phyloP scores from a whole-genome alignment of 345 rosid genomes.

The Durio zibethinus region DNA sequence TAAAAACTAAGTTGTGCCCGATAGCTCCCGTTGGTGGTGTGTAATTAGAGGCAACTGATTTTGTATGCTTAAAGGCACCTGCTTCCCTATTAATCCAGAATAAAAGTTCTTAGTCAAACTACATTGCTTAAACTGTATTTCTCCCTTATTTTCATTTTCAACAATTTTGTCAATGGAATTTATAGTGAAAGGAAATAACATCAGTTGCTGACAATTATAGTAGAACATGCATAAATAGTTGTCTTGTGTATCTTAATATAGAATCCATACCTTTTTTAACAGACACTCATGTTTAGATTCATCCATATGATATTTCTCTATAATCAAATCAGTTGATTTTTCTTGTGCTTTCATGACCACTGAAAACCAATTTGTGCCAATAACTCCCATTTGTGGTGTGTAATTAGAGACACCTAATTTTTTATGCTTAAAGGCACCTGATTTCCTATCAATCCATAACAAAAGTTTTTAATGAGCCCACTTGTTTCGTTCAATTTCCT shows the following conservation, averaged over 20 bases:
- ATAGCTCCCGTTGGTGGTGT: constrained; percentile 10
- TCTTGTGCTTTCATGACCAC: constrained; percentile 30
- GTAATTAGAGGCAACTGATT: constrained; percentile 25
- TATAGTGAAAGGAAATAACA: neutral
- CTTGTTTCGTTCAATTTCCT: too few species aligned
- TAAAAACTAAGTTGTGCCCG: constrained; percentile 18
- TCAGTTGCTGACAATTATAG: neutral
- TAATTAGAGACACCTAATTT: constrained; percentile 30
- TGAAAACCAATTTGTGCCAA: constrained; percentile 18
- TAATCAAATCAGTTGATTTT: constrained; percentile 15
- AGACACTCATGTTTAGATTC: constrained; percentile 4
- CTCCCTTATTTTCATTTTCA: neutral
- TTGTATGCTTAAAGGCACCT: too few species aligned
- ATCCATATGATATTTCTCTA: constrained; percentile 22
- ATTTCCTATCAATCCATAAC: too few species aligned
- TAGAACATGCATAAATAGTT: too few species aligned
- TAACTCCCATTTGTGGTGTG: constrained; percentile 7
- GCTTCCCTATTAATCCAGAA: too few species aligned
- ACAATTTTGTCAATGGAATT: neutral
- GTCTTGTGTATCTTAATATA: too few species aligned
- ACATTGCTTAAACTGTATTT: neutral
- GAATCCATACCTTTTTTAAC: constrained; percentile 30
- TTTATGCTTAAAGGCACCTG: too few species aligned
- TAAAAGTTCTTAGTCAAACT: neutral
- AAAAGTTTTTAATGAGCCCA: too few species aligned